Percentiles rank a stretch among this genome's conserved stretches.
Conservation (phyloP, 257 asterid species). For the Lycium ferocissimum region DNA sequence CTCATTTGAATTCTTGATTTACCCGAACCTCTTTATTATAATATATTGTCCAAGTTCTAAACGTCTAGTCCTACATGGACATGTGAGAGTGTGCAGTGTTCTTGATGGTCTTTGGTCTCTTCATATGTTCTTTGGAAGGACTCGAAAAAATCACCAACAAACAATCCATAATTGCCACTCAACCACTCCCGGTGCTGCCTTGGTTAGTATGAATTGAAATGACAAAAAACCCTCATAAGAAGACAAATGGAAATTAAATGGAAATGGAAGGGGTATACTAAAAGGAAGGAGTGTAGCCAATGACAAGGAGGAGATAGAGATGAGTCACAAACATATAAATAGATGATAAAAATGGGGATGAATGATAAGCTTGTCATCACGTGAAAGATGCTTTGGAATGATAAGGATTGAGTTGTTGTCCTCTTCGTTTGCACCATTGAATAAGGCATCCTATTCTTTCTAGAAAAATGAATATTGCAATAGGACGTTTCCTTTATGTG, state of each 20-base stretch:
- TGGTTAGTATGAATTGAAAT: not conserved
- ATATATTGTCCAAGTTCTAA: not conserved
- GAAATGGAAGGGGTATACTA: not conserved
- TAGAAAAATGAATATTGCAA: not conserved
- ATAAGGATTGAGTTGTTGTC: slow-evolving; percentile 50
- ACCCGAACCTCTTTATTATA: not conserved
- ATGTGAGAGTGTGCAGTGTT: not conserved
- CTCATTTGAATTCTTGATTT: not conserved
- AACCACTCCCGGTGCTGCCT: not conserved
- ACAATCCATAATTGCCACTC: slow-evolving; percentile 21
- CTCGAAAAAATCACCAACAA: slow-evolving; percentile 28
- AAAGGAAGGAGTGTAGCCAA: not conserved
- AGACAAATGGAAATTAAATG: not conserved
- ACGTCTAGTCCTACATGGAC: no score
- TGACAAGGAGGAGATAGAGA: not conserved
- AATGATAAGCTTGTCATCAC: slow-evolving; percentile 58
- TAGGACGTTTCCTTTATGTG: slow-evolving; percentile 28
- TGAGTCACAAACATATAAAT: slow-evolving; percentile 14
- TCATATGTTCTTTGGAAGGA: not conserved
- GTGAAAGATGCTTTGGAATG: slow-evolving; percentile 66
- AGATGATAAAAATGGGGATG: slow-evolving; percentile 41
- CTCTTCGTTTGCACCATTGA: slow-evolving; percentile 35
- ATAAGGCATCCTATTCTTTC: slow-evolving; percentile 24
- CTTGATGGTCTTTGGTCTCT: not conserved
- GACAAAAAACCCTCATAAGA: not conserved